Evolutionary conservation across 768 basidiomycete species (phyloP), one percentile per base, ranked within the genome.

Genomic region (Strobilomyces echinocephalus): DNA sequence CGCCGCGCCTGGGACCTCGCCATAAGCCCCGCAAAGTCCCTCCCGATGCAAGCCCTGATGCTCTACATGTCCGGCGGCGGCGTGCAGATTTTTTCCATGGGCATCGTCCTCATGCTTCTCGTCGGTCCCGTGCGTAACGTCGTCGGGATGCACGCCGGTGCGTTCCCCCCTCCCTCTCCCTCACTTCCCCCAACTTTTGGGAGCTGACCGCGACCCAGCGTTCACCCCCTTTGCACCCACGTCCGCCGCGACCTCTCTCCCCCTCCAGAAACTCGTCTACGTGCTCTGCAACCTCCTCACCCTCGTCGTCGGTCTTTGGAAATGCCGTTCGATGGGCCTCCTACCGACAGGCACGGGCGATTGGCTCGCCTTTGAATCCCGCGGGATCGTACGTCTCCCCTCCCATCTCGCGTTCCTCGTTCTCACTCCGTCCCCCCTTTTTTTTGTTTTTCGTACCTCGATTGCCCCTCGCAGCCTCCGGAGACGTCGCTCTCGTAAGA

Each of bases 41-140:
- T 97, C 26, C 94, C 94, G 4, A 97, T 97, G 95, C 93, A 97
- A 65, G 92, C 87, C 5, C 88, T 97, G 74, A 97, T 97, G 95
- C 78, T 97, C 33, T 97, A 97, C 80, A 95, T 97, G 89, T 95
- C 93, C 20, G 95, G 95, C 34, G 87, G 91, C 12, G 91, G 92
- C 46, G 88, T 97, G 14, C 95, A 97, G 71, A 87, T 97, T 39
- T 97, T 97, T 70, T 95, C 92, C 72, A 91, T 97, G 76, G 93
- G 95, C 33, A 95, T 94, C 68, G 88, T 97, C 20, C 87, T 92
- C 65, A 94, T 95, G 91, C 79, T 97, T 12, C 79, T 97, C 53
- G 74, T 91, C 53, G 79, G 82, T 10, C 95, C 95, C 0, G 84
- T 95, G 72, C 91, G 87, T 70, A 93, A 91, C 50, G 67, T 94